Conservation (phyloP, 2,329 filamentous ascomycete genomes). For the Penicillium sp. region DNA sequence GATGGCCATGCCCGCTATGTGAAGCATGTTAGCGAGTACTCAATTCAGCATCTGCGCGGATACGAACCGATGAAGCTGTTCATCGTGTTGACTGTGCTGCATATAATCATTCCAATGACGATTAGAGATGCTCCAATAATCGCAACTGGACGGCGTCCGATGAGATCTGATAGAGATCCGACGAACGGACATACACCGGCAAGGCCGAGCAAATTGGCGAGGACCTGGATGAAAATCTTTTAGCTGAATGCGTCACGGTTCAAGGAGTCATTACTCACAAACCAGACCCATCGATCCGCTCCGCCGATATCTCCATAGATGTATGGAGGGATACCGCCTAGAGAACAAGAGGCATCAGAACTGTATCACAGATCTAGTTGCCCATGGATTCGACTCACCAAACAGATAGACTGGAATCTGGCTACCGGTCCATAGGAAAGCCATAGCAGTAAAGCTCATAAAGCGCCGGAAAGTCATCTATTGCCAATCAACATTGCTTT, state of each 20-base stretch:
- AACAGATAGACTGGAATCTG: conserved; percentile 58
- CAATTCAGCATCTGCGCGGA: conserved; percentile 24
- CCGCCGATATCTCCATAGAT: conserved; percentile 61
- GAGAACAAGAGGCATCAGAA: neutral
- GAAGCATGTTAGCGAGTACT: neutral
- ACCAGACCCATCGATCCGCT: conserved; percentile 59
- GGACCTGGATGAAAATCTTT: conserved; percentile 31
- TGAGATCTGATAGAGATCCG: conserved; percentile 60
- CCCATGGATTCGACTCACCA: conserved; percentile 28
- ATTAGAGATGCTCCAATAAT: conserved; percentile 53
- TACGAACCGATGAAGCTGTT: conserved; percentile 57
- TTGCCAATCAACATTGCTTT: conserved; percentile 2
- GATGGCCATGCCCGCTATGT: conserved; percentile 53
- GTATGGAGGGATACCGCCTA: conserved; percentile 49
- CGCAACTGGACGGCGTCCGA: conserved; percentile 60
- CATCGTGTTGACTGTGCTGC: conserved; percentile 56
- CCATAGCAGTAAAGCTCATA: conserved; percentile 57
- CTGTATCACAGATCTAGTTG: conserved; percentile 1
- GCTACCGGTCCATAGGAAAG: conserved; percentile 58
- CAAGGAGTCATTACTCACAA: conserved; percentile 36
- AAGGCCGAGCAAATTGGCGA: conserved; percentile 53
- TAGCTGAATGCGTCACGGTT: neutral
- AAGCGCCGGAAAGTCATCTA: conserved; percentile 51
- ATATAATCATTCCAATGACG: conserved; percentile 58
- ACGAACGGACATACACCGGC: conserved; percentile 61